phyloP scores from a whole-genome alignment of 768 basidiomycete species.

The Mycena epipterygia region DNA sequence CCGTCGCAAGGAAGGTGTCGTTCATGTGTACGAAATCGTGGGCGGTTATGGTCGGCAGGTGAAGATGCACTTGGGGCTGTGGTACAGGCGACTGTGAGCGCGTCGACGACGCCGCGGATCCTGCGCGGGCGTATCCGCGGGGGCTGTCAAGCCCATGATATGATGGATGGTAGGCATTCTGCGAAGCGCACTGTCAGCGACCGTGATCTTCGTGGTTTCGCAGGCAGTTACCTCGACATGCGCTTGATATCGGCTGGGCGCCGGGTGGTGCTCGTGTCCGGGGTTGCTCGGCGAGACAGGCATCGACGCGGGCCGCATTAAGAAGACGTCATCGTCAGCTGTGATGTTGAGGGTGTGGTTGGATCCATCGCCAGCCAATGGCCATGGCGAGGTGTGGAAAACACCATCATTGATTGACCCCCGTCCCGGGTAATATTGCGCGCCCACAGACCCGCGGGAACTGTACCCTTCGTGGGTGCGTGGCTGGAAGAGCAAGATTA shows the following conservation, averaged over 20 bases:
- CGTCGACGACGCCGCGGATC: background rate
- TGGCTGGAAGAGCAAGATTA: constrained; percentile 6
- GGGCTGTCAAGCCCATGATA: background rate
- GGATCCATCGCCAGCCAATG: background rate
- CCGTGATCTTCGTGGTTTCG: background rate
- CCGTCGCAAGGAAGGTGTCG: constrained; percentile 8
- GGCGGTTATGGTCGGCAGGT: background rate
- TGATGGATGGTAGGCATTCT: background rate
- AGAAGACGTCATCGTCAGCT: background rate
- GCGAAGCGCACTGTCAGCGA: constrained; percentile 5
- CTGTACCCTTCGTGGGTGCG: background rate
- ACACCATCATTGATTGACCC: constrained; percentile 10
- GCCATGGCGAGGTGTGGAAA: background rate
- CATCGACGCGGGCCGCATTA: background rate
- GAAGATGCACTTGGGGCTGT: background rate
- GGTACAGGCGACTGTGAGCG: background rate
- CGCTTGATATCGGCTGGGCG: background rate
- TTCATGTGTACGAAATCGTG: constrained; percentile 21
- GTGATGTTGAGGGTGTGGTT: background rate
- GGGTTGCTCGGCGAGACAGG: background rate
- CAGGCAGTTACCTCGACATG: background rate
- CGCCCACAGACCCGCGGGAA: background rate
- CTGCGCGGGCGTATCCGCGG: background rate
- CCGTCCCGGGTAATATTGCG: background rate
- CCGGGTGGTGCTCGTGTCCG: background rate